These are phyloP conservation scores for Phytopythium delawarense DNA, from an alignment of 352 stramenopile species.

Conservation along the genomic window DNA sequence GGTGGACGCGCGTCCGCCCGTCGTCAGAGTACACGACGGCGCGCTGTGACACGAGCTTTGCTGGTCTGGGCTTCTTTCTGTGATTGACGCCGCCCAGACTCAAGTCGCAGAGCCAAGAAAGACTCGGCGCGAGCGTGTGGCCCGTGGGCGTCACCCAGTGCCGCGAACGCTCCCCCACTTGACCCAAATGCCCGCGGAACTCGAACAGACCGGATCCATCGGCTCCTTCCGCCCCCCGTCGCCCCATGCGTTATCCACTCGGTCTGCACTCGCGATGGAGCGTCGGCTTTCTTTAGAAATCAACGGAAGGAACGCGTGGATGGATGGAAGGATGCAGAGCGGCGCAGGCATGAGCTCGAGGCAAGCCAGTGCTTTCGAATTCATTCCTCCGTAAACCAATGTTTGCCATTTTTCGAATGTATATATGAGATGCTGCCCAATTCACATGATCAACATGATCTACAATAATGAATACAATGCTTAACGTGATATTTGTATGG, in stretches of 20 bases:
- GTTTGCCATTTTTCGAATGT: too few species aligned
- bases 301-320: neutral
- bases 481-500: too few species aligned
- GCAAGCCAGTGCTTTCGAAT: too few species aligned
- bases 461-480: too few species aligned
- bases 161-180: neutral
- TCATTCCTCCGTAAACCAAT: too few species aligned
- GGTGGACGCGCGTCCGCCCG: neutral
- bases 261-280: neutral
- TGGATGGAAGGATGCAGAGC: too few species aligned
- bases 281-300: neutral
- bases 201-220: neutral
- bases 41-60: neutral
- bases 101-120: conserved; percentile 3
- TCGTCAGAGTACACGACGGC: neutral
- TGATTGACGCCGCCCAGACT: neutral
- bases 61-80: conserved; percentile 1
- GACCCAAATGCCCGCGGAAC: neutral
- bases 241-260: neutral
- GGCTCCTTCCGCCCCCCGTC: neutral
- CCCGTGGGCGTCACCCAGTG: neutral
- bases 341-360: too few species aligned
- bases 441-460: too few species aligned
- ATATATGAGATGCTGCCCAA: too few species aligned
- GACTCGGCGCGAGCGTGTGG: conserved; percentile 4